These are phyloP conservation scores for Plantago coronopus DNA, from an alignment of 305 asterid genomes.

Conservation along the genomic window DNA sequence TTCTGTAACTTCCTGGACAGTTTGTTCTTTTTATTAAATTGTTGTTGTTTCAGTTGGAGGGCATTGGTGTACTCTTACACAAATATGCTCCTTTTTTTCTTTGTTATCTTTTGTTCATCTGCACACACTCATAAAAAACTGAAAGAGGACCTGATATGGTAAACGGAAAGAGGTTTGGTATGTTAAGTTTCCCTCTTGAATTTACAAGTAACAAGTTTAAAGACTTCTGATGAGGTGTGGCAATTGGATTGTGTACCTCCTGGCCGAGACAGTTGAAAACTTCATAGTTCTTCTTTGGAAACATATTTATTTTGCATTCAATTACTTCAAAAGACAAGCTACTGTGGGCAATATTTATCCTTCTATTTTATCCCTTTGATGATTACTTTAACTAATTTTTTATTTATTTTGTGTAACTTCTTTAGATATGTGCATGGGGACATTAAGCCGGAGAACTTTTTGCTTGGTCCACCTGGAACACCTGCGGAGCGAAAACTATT, in stretches of 20 bases:
- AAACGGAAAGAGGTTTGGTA: background rate
- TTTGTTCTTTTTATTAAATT: background rate
- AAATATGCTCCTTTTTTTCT: no score
- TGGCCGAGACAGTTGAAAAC: no score
- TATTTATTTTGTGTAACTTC: no score
- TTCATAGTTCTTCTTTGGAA: no score
- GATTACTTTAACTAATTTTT: slow-evolving; percentile 2
- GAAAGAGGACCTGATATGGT: no score
- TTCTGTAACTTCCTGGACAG: background rate
- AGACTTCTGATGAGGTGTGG: no score
- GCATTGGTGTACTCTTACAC: no score
- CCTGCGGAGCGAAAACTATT: slow-evolving; percentile 62
- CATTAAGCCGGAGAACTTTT: slow-evolving; percentile 77
- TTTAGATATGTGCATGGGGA: slow-evolving; percentile 80
- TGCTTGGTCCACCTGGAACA: slow-evolving; percentile 76
- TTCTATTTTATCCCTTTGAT: background rate
- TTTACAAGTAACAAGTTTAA: background rate
- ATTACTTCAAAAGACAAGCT: no score
- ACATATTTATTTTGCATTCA: no score
- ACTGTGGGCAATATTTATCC: background rate
- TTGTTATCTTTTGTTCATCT: no score
- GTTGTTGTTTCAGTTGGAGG: background rate
- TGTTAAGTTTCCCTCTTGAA: background rate
- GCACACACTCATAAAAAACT: no score
- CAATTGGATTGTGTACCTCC: no score